Conservation (phyloP, 805 yeast genomes). For the Saturnispora silvae region DNA sequence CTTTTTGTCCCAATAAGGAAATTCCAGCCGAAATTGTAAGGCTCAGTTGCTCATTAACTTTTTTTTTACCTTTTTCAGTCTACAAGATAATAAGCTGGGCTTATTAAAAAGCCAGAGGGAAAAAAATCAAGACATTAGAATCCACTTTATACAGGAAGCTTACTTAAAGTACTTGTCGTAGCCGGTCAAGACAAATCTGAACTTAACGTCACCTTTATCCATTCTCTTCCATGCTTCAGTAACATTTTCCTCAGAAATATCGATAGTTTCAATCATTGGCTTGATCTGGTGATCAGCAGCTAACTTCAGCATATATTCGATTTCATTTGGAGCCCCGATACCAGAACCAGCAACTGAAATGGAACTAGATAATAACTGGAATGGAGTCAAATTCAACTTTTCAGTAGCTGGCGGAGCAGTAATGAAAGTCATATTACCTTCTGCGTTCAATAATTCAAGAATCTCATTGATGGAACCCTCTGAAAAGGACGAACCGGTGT, state of each 20-base stretch:
- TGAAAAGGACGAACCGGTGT: slow-evolving; percentile 36
- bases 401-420: slow-evolving; percentile 29
- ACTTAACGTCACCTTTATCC: slow-evolving; percentile 38
- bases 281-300: slow-evolving; percentile 35
- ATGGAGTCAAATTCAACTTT: slow-evolving; percentile 25
- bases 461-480: slow-evolving; percentile 21
- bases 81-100: too few relatives aligned
- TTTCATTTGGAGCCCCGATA: slow-evolving; percentile 37
- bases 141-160: too few relatives aligned
- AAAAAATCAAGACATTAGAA: too few relatives aligned
- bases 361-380: slow-evolving; percentile 25
- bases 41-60: too few relatives aligned
- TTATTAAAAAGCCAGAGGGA: too few relatives aligned
- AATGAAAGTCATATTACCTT: slow-evolving; percentile 23
- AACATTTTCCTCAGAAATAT: slow-evolving; percentile 33
- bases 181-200: slow-evolving; percentile 41
- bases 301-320: slow-evolving; percentile 34
- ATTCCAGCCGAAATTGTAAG: too few relatives aligned
- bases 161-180: slow-evolving; percentile 27
- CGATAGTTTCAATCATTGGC: slow-evolving; percentile 42
- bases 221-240: slow-evolving; percentile 35
- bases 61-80: too few relatives aligned
- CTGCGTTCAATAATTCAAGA: slow-evolving; percentile 19
- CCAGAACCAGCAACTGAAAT: slow-evolving; percentile 25
- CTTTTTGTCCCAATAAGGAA: too few relatives aligned